A percentile compares a stretch with the other conserved stretches of the same genome.
phyloP scores from a whole-genome alignment of 306 rosid species.

The Alnus rubra region DNA sequence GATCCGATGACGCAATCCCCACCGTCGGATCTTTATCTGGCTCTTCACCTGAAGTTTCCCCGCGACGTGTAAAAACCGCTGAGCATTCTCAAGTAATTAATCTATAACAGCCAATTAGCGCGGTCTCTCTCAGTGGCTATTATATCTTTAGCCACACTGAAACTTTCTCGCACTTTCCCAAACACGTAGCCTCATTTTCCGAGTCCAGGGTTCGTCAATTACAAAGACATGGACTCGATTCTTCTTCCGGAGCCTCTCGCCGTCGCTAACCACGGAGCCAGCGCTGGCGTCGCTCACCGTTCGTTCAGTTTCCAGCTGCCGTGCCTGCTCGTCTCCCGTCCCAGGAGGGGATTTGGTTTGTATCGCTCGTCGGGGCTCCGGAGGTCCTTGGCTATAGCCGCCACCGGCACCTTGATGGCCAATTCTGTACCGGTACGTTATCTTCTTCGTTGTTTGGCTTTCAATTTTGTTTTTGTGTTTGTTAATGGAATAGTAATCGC shows the following conservation, averaged over 20 bases:
- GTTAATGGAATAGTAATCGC: background rate
- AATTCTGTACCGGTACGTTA: constrained; percentile 55
- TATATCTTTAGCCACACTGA: background rate
- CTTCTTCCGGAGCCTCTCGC: constrained; percentile 29
- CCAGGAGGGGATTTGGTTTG: constrained; percentile 24
- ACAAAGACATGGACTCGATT: constrained; percentile 50
- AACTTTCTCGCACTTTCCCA: background rate
- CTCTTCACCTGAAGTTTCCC: background rate
- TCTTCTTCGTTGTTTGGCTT: background rate
- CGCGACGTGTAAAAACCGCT: background rate
- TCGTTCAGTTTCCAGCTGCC: constrained; percentile 25
- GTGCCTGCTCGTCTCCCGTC: constrained; percentile 26
- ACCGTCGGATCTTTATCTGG: background rate
- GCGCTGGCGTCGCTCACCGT: background rate
- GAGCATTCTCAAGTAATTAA: too few species aligned
- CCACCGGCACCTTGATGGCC: constrained; percentile 52
- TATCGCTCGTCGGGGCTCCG: constrained; percentile 38
- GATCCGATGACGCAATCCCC: too few species aligned
- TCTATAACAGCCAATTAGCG: background rate
- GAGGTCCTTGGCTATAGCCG: constrained; percentile 27
- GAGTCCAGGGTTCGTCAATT: constrained; percentile 15
- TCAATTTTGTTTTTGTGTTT: background rate
- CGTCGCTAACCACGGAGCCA: constrained; percentile 7
- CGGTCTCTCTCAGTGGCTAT: background rate
- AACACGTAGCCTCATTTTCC: background rate